Base-by-base conservation (phyloP, 192 early-diverging fungal species). In the Obelidium mucronatum region DNA sequence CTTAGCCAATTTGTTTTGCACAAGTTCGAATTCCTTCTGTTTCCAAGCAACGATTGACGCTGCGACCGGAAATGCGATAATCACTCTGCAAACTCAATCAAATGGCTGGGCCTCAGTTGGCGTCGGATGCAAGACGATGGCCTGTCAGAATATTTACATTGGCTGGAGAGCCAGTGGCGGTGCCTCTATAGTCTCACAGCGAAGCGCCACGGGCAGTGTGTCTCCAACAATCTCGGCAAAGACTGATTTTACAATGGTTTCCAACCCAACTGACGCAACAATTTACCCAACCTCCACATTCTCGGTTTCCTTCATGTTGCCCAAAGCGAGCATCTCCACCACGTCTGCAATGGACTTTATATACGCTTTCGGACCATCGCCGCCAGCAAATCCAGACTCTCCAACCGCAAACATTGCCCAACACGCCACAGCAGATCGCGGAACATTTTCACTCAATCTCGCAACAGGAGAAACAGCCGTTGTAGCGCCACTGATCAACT, bases 51-150 rank as follows among this genome's bases (percentile, higher is more conserved):
- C 26, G 13, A 19, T 42, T 15, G 69, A 72, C 37, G 5, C 54
- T 4, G 31, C 22, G 8, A 36, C 33, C 13, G 36, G 30, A 22
- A 26, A n/a, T 4, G 53, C 36, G 31, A 58, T 51, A 19, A 58
- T 72, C 37, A 72, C 69, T 26, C 31, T 72, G 30, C 69, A 72
- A 58, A 34, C 69, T 30, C 6, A 13, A 1, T n/a, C 53, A 19
- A 58, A 54, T 8, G 69, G 76, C 17, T 82, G 77, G 76, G 73
- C 44, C 48, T 76, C 72, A 2, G 4, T 83, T 40, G 82, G 82
- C 26, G 52, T 77, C 6, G 79, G 79, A 5, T 66, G 69, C 35
- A 58, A 30, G 2, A 40, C 60, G 53, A 83, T 83, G 82, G 40
- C 73, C 5, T 56, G 68, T 17, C 31, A 54, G 13, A 69, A 56